phyloP scores from a whole-genome alignment of 495 filamentous ascomycete genomes.

The Symbiotaphrina buchneri region DNA sequence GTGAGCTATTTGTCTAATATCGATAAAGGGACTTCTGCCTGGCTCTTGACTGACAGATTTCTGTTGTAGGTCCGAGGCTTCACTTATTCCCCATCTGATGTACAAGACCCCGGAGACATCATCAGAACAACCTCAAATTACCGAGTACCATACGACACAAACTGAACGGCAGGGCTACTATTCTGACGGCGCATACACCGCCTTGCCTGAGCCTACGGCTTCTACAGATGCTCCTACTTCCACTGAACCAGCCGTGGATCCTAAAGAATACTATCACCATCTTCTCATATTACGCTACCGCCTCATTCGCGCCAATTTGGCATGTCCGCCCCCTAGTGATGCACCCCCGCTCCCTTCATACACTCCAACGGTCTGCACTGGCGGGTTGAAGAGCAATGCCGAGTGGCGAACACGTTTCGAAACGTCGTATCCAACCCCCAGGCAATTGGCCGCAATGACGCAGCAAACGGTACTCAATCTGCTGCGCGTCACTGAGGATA shows the following conservation, averaged over 20 bases:
- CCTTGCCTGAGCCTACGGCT: constrained; percentile 16
- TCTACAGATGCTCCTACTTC: constrained; percentile 3
- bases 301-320: constrained; percentile 31
- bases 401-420: constrained; percentile 27
- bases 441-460: constrained; percentile 47
- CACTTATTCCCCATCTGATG: constrained; percentile 39
- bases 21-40: constrained; percentile 9
- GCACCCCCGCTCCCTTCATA: constrained; percentile 6
- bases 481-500: too few species aligned
- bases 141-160: too few species aligned
- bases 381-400: too few species aligned
- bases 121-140: too few species aligned
- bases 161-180: constrained; percentile 43
- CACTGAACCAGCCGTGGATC: constrained; percentile 4
- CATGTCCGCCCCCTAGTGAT: constrained; percentile 24
- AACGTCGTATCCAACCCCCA: constrained; percentile 36
- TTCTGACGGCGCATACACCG: constrained; percentile 48
- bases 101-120: too few species aligned
- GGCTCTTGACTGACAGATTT: too few species aligned
- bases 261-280: constrained; percentile 37
- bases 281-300: constrained; percentile 36
- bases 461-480: constrained; percentile 32
- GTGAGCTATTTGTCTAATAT: constrained; percentile 29
- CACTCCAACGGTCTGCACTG: too few species aligned
- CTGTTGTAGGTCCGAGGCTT: constrained; percentile 49